A percentile compares a stretch with the other conserved stretches of the same genome.
Conservation (phyloP, 805 yeast genomes). For the Metschnikowia lunata region DNA sequence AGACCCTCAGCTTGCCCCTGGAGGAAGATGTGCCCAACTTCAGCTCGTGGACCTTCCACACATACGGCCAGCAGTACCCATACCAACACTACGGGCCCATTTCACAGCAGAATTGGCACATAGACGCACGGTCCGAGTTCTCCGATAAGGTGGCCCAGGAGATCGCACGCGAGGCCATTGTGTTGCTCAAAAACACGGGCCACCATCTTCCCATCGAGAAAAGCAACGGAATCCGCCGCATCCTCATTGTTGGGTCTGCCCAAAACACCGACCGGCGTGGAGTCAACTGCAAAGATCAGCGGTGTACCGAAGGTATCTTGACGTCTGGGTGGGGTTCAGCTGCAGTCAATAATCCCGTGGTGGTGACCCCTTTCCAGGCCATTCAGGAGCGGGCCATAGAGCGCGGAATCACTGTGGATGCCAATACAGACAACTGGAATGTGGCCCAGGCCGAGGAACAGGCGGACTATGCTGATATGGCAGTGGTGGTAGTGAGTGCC, state of each 20-base stretch:
- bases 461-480: slow-evolving; percentile 48
- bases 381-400: slow-evolving; percentile 44
- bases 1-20: slow-evolving; percentile 32
- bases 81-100: slow-evolving; percentile 53
- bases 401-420: slow-evolving; percentile 44
- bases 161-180: slow-evolving; percentile 55
- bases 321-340: slow-evolving; percentile 67
- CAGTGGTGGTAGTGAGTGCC: slow-evolving; percentile 52
- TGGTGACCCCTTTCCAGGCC: slow-evolving; percentile 57
- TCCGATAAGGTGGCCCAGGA: slow-evolving; percentile 47
- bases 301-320: slow-evolving; percentile 49
- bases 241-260: slow-evolving; percentile 49
- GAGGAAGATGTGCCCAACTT: slow-evolving; percentile 48
- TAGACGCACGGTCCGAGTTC: slow-evolving; percentile 47
- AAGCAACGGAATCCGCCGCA: slow-evolving; percentile 38
- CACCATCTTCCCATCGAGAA: slow-evolving; percentile 48
- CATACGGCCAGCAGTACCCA: slow-evolving; percentile 52
- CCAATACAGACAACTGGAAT: slow-evolving; percentile 43
- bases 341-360: slow-evolving; percentile 50
- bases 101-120: slow-evolving; percentile 49
- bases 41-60: slow-evolving; percentile 55
- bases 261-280: slow-evolving; percentile 52
- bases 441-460: slow-evolving; percentile 39
- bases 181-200: slow-evolving; percentile 50
- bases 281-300: slow-evolving; percentile 50